phyloP scores from a whole-genome alignment of 208 protist genomes.

The Naegleria fowleri region DNA sequence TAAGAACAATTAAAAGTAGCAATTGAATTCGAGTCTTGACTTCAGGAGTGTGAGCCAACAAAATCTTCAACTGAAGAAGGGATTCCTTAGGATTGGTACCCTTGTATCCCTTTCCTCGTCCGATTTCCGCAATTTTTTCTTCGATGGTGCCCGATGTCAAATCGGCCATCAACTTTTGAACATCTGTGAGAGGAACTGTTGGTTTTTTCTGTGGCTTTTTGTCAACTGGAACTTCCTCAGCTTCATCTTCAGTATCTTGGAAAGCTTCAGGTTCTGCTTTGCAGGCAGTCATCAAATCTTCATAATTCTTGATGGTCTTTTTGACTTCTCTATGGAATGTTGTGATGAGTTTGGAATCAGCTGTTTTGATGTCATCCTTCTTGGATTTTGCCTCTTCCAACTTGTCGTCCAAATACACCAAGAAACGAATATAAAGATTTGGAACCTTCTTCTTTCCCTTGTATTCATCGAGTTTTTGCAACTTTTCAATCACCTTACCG shows the following conservation, averaged over 20 bases:
- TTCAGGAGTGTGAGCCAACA: background rate
- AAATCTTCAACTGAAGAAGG: conserved; percentile 11
- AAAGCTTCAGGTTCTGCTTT: background rate
- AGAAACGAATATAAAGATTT: conserved; percentile 5
- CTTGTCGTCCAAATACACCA: background rate
- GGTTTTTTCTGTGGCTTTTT: background rate
- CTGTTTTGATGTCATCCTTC: background rate
- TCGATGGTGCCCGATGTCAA: background rate
- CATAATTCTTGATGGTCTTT: background rate
- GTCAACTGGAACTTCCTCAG: background rate
- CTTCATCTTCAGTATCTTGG: background rate
- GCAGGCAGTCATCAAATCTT: background rate
- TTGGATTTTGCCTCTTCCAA: background rate
- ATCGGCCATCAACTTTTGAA: background rate
- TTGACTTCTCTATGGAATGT: background rate
- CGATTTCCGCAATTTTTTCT: background rate
- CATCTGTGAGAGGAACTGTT: background rate
- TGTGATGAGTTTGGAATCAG: background rate
- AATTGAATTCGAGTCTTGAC: background rate
- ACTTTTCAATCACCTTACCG: conserved; percentile 1
- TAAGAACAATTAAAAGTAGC: background rate
- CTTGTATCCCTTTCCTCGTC: background rate
- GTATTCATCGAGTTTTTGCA: background rate
- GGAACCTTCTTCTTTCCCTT: background rate
- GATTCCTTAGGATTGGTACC: background rate